Base-by-base conservation (phyloP, 768 basidiomycete genomes). In the Kwoniella dejecticola region DNA sequence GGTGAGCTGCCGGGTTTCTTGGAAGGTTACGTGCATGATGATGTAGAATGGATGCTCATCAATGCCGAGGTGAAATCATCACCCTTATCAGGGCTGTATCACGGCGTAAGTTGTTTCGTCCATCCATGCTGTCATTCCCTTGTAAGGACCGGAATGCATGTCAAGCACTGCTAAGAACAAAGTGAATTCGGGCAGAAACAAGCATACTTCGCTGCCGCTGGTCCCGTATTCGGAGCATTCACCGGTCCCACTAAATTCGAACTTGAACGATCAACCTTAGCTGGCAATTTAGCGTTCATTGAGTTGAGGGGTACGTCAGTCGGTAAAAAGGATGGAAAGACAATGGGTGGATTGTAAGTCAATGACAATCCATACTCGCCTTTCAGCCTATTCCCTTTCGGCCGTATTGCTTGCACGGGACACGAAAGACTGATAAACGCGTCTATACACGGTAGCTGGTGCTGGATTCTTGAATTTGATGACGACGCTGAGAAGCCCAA, bases 11-110 rank as follows among this genome's bases (percentile, higher is more conserved):
- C 52, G 4, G 24, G 23, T 6, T 42, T 54, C 15, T n/a, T 42
- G 29, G 21, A 36, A 36, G 7, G 24, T 17, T 42, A 40, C 10
- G 24, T 54, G 12, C 15, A 24, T 6, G 52, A 41, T 13, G 40
- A 54, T 19, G 15, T 54, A 19, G 40, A 54, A 42, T 54, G 52
- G 52, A 42, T 54, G 38, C 15, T 54, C 2, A 42, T 54, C 4
- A 54, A 54, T 42, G 33, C 52, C 3, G 24, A 36, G 15, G 52
- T 41, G 10, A 54, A 54, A 36, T 41, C 52, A 6, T 36, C 41
- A 24, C 52, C 41, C 15, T 27, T 41, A 15, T 54, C 52, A 12
- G 52, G 52, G 5, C 24, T 42, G 1, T 54, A 42, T 42, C 46
- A 47, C 17, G 24, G 41, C n/a, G 52, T 54, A 36, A 53, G 52